A percentile compares a stretch with the other conserved stretches of the same genome.
These are phyloP conservation scores for Rubia balearica DNA, from an alignment of 305 asterid species.

Conservation along the genomic window DNA sequence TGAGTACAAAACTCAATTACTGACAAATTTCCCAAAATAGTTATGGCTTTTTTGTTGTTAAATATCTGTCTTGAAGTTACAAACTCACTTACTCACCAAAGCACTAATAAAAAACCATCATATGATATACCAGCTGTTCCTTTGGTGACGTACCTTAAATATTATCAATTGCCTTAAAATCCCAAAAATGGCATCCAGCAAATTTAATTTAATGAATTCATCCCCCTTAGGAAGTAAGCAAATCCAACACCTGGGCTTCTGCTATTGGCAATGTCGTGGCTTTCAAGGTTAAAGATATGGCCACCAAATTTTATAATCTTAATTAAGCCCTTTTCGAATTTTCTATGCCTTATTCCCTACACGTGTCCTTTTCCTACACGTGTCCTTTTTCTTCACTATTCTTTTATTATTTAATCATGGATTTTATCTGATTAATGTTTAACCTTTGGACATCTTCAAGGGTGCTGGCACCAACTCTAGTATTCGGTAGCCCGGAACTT, in stretches of 20 bases:
- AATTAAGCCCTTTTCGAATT: slow-evolving; percentile 5
- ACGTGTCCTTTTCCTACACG: slow-evolving; percentile 25
- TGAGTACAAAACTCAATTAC: background rate
- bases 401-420: background rate
- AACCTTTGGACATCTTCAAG: slow-evolving; percentile 7
- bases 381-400: slow-evolving; percentile 19
- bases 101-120: slow-evolving; percentile 19
- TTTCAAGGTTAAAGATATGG: slow-evolving; percentile 21
- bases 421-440: background rate
- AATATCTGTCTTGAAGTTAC: background rate
- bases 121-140: slow-evolving; percentile 27
- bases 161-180: slow-evolving; percentile 14
- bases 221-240: slow-evolving; percentile 27
- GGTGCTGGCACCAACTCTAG: no score
- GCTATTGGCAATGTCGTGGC: slow-evolving; percentile 20
- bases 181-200: slow-evolving; percentile 28
- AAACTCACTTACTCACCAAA: slow-evolving; percentile 9
- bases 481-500: no score
- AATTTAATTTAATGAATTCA: slow-evolving; percentile 16
- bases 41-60: background rate
- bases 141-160: slow-evolving; percentile 26
- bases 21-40: background rate
- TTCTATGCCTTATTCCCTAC: slow-evolving; percentile 16
- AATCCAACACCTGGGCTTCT: slow-evolving; percentile 25
- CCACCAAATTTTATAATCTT: slow-evolving; percentile 19